Base-by-base conservation (phyloP, 345 rosid species). In the Pseudoturritis turrita region DNA sequence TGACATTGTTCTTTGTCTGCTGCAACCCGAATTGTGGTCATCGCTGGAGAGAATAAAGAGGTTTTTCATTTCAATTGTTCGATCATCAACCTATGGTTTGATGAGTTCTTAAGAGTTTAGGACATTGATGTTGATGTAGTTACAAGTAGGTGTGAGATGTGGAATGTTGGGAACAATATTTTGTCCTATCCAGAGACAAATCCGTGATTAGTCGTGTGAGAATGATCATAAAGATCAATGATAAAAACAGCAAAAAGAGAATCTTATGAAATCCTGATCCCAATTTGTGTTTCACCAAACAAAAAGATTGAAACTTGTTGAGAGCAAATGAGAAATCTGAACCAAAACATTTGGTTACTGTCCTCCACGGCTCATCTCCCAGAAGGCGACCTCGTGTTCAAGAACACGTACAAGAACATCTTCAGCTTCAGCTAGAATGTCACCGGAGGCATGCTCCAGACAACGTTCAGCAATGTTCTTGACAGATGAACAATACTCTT, bases 1-100 rank as follows among this genome's bases (percentile, higher is more conserved):
- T 87, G 98, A 86, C 95, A 1, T 79, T 93, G 69, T 91, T 87
- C 79, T 89, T 87, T 49, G 98, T 93, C 33, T 91, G 98, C 81
- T 91, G 94, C 78, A 91, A 88, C 75, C 87, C 88, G 0, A 89
- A 76, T 25, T 94, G 96, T 43, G 85, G 89, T 11, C 53, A 89
- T 65, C 83, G 95, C 2, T 91, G 97, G 96, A 87, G 91, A 79
- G 97, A 90, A 28, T 81, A 75, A 40, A 51, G 73, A 84, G 65
- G 31, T 58, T 46, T 43, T 19, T 11, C 29, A 10, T 26, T 26
- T 47, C 14, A 44, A 4, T 23, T 44, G 56, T 22, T 35, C 44
- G 0, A 53, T 40, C 57, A 53, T 7, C 26, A 2, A 36, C 21
- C 22, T 35, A 64, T 54, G 45, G 10, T 40, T 31, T n/a, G 26